Conservation (phyloP, 768 basidiomycete genomes). For the Ramaria sp. region DNA sequence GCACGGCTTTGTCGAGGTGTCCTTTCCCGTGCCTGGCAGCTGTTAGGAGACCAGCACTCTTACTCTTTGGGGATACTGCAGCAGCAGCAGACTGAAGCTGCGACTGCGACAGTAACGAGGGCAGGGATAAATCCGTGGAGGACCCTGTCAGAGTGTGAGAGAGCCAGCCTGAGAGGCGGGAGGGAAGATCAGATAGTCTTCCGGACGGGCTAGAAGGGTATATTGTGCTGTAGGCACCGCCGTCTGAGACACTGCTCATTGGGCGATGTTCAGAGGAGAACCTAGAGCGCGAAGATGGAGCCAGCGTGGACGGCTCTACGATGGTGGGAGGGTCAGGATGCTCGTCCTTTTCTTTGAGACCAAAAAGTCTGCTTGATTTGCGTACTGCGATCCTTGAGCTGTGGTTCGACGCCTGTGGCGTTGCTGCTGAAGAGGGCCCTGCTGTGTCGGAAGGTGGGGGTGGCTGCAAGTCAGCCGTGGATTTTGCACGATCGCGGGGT, state of each 20-base stretch:
- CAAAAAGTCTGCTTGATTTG: conserved; percentile 25
- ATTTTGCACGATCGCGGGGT: conserved; percentile 49
- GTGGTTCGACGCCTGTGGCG: background rate
- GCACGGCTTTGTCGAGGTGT: conserved; percentile 72
- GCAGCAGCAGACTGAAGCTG: conserved; percentile 22
- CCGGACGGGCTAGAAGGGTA: conserved; percentile 26
- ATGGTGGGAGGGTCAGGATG: conserved; percentile 49
- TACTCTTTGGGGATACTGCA: conserved; percentile 31
- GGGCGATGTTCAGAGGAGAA: conserved; percentile 31
- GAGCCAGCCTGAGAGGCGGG: conserved; percentile 72
- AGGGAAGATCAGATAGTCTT: conserved; percentile 59
- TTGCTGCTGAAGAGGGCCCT: conserved; percentile 12
- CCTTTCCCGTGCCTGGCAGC: conserved; percentile 68
- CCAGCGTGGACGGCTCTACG: conserved; percentile 47
- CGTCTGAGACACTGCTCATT: conserved; percentile 31
- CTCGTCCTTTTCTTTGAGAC: conserved; percentile 25
- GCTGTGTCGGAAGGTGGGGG: conserved; percentile 18
- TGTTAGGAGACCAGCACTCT: conserved; percentile 40
- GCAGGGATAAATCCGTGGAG: conserved; percentile 60
- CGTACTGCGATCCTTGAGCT: conserved; percentile 7
- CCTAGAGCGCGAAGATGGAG: conserved; percentile 41
- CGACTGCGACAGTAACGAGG: conserved; percentile 43
- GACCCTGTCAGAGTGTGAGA: conserved; percentile 68
- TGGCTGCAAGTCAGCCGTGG: conserved; percentile 26
- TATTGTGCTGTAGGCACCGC: conserved; percentile 35